Conservation (phyloP, 2,329 filamentous ascomycete genomes). For the Cryphonectria parasitica region DNA sequence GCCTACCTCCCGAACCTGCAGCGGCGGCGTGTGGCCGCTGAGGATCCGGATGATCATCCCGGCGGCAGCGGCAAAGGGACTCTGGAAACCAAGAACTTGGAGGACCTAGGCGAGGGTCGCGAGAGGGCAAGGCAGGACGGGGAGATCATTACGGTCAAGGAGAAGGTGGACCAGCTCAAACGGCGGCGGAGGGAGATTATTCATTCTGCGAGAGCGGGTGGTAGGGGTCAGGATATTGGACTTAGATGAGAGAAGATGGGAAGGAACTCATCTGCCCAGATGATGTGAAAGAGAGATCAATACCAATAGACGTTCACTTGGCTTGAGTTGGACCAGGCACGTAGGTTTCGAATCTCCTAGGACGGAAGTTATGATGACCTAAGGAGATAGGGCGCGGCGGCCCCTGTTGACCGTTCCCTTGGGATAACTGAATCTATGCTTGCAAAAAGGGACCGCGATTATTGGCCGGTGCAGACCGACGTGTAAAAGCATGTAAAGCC, state of each 20-base stretch:
- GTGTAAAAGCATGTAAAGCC: neutral
- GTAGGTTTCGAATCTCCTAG: neutral
- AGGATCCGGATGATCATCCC: neutral
- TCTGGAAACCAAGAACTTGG: constrained; percentile 52
- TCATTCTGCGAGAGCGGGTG: neutral
- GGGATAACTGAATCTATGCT: neutral
- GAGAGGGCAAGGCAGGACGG: constrained; percentile 49
- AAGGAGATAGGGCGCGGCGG: neutral
- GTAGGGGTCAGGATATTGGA: constrained; percentile 22
- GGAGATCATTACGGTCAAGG: constrained; percentile 48
- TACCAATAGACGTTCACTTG: neutral
- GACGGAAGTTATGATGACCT: neutral
- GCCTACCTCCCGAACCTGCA: constrained; percentile 55
- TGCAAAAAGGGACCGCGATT: neutral
- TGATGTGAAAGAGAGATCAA: neutral
- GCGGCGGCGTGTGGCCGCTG: constrained; percentile 37
- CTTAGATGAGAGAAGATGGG: constrained; percentile 4
- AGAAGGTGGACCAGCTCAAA: constrained; percentile 47
- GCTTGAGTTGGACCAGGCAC: neutral
- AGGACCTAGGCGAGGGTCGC: constrained; percentile 55
- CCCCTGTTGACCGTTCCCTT: neutral
- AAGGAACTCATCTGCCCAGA: neutral
- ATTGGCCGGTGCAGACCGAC: neutral
- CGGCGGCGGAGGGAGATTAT: constrained; percentile 35
- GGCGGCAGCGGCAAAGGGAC: constrained; percentile 37